phyloP scores from a whole-genome alignment of 352 stramenopile species.

The Thalassiosira mediterranea region DNA sequence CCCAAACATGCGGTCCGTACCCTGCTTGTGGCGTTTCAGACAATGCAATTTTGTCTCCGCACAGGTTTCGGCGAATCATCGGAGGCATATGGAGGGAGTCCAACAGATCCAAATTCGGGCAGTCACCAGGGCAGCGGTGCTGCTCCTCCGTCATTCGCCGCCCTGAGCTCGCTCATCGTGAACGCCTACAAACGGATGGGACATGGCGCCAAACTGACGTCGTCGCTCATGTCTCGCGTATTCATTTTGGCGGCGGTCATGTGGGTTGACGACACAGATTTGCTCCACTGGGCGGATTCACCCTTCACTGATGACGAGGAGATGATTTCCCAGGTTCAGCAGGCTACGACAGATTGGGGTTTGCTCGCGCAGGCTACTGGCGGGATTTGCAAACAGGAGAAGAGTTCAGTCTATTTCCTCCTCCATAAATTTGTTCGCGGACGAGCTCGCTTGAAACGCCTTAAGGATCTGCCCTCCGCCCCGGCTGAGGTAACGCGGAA shows the following conservation, averaged over 20 bases:
- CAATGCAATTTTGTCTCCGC: slow-evolving; percentile 17
- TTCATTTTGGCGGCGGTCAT: slow-evolving; percentile 11
- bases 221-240: background rate
- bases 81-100: slow-evolving; percentile 8
- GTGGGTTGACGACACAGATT: slow-evolving; percentile 18
- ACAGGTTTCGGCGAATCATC: slow-evolving; percentile 5
- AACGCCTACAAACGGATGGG: slow-evolving; percentile 20
- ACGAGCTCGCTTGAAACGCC: background rate
- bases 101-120: slow-evolving; percentile 4
- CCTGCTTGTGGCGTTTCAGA: slow-evolving; percentile 3
- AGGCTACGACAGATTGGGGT: background rate
- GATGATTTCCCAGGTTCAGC: background rate
- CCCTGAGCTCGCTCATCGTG: slow-evolving; percentile 4
- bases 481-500: background rate
- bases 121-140: slow-evolving; percentile 17
- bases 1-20: background rate
- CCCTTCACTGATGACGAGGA: background rate
- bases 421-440: slow-evolving; percentile 18
- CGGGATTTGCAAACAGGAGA: slow-evolving; percentile 19
- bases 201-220: slow-evolving; percentile 3
- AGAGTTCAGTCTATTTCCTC: slow-evolving; percentile 28
- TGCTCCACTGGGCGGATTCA: background rate
- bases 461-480: background rate
- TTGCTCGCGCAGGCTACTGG: slow-evolving; percentile 17
- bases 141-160: slow-evolving; percentile 9